Conservation (phyloP, 1,139 yeast species). For the Blastobotrys capitulatus region DNA sequence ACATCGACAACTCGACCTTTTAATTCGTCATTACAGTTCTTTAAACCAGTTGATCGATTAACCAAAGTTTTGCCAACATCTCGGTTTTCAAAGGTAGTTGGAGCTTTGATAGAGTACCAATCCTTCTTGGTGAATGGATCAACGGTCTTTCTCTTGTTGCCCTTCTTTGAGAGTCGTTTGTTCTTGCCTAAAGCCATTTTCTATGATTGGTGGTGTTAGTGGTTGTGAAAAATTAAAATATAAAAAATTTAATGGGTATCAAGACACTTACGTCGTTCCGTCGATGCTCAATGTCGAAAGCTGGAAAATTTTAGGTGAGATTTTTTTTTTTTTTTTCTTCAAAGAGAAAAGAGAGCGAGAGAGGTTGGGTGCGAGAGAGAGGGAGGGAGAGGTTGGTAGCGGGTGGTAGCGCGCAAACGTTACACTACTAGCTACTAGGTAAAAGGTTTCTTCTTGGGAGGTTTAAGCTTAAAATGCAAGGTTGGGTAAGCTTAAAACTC, state of each 20-base stretch:
- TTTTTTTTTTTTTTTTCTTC: neutral
- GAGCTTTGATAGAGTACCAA: slow-evolving; percentile 89
- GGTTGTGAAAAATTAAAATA: neutral
- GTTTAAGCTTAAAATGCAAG: no score
- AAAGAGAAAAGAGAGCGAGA: no score
- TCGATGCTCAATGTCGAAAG: neutral
- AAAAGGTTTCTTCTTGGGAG: no score
- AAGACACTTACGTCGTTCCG: neutral
- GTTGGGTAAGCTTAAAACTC: no score
- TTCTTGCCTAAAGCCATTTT: slow-evolving; percentile 93
- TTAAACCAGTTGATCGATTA: slow-evolving; percentile 88
- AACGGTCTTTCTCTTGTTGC: slow-evolving; percentile 90
- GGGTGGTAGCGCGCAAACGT: no score
- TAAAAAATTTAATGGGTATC: neutral
- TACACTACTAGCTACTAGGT: no score
- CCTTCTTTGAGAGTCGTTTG: slow-evolving; percentile 93
- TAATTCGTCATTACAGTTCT: slow-evolving; percentile 87
- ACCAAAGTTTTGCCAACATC: slow-evolving; percentile 92
- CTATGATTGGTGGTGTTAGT: slow-evolving; percentile 8
- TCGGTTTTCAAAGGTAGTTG: slow-evolving; percentile 90
- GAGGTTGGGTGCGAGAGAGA: no score
- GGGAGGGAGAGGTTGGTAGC: no score
- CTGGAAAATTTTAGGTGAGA: neutral
- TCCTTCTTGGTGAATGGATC: slow-evolving; percentile 96
- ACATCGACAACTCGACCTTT: slow-evolving; percentile 89